Evolutionary conservation across 176 grass and related monocot species (phyloP).

Genomic region (Oryza meyeriana): DNA sequence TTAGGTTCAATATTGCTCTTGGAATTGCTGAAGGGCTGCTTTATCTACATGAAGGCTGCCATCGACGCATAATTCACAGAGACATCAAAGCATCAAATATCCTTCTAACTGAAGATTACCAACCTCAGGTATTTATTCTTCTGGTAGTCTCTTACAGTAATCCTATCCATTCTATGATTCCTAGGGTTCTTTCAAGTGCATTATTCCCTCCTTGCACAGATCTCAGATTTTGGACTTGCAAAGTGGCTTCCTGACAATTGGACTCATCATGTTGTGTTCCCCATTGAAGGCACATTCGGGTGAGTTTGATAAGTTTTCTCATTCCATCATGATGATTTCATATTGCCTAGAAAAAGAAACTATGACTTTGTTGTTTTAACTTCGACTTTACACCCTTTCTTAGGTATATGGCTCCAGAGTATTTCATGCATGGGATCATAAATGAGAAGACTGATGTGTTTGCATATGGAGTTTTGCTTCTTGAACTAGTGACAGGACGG

Average conservation of each 20-base stretch:
- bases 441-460: conserved; percentile 98
- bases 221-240: conserved; percentile 97
- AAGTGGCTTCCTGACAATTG: conserved; percentile 96
- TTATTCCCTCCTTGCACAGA: conserved; percentile 44
- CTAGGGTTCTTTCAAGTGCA: neutral
- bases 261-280: conserved; percentile 86
- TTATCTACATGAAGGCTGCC: conserved; percentile 94
- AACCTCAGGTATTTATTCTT: conserved; percentile 66
- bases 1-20: conserved; percentile 72
- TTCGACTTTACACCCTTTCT: conserved; percentile 12
- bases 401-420: conserved; percentile 96
- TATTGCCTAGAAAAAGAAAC: neutral
- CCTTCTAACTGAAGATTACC: conserved; percentile 90
- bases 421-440: conserved; percentile 97
- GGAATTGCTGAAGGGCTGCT: conserved; percentile 88
- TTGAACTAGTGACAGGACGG: conserved; percentile 90
- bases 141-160: conserved; percentile 6
- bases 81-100: conserved; percentile 99
- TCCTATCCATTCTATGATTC: neutral
- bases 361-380: conserved; percentile 18
- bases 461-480: conserved; percentile 89
- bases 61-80: conserved; percentile 95
- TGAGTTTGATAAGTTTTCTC: conserved; percentile 35
- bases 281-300: conserved; percentile 99
- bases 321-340: conserved; percentile 5